Base-by-base conservation (phyloP, 2,329 filamentous ascomycete species). In the Fusarium zealandicum region DNA sequence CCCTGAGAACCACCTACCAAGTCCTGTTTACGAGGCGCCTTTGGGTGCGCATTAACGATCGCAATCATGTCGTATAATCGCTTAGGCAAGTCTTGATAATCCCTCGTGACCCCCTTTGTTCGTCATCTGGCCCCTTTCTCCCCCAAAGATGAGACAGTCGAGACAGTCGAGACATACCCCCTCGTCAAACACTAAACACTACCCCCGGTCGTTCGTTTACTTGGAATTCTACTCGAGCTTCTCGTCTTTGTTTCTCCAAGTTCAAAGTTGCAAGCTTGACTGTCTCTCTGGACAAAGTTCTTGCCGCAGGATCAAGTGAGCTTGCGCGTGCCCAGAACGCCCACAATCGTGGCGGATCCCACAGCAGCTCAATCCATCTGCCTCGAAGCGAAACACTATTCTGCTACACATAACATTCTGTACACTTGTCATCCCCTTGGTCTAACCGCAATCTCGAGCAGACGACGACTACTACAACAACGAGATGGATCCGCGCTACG, bases 61-160 rank as follows among this genome's bases (percentile, higher is more conserved):
- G 57, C 66, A 47, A 76, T 72, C 76, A 90, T 90, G 86, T 84
- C 86, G 72, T 91, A 91, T 78, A 89, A 90, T 79, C 85, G 87
- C 67, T 75, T 90, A 80, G 85, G 88, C 85, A 81, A 78, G 85
- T 84, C 39, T 40, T 37, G 35, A 39, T 22, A 25, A 32, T 37
- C 42, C 17, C 54, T 49, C 44, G 38, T 49, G 46, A 62, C 51
- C 51, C 28, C 55, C 57, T 54, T 48, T 45, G 53, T 53, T 50
- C 51, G 49, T 54, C 61, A 54, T 57, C 46, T 52, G 41, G 18
- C 57, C 61, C 57, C 58, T 57, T 58, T 58, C 51, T 43, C 62
- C 53, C 52, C 38, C 59, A 54, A 42, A 57, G 36, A 49, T 60
- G 54, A 62, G 51, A 59, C 52, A 64, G 31, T 43, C 57, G 46